Evolutionary conservation across 257 asterid species (phyloP).

Genomic region (Nicotiana sylvestris): DNA sequence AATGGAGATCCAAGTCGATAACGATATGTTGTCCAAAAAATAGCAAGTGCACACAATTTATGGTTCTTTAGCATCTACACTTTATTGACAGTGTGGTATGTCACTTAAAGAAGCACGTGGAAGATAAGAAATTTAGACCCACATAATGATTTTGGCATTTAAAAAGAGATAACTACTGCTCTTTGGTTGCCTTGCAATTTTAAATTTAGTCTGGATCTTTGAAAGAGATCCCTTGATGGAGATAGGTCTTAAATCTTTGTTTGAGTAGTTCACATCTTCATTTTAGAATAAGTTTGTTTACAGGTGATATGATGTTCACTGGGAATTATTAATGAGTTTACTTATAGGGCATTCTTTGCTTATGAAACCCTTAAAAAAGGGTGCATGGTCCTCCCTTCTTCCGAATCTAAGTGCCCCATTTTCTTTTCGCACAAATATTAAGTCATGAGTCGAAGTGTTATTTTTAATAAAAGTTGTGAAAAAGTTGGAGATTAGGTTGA

Average conservation of each 20-base stretch:
- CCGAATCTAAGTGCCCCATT: not conserved
- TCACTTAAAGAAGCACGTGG: not conserved
- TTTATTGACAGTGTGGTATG: not conserved
- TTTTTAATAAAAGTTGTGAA: not conserved
- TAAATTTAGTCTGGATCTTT: not conserved
- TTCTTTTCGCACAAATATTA: not conserved
- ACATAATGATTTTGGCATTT: not conserved
- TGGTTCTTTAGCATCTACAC: not conserved
- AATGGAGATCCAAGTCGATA: not conserved
- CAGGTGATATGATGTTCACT: not conserved
- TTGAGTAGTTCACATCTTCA: not conserved
- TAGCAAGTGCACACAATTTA: not conserved
- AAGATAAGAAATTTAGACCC: too few relatives aligned
- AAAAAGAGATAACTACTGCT: not conserved
- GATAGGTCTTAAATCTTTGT: not conserved
- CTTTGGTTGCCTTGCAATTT: constrained; percentile 3
- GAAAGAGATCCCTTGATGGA: not conserved
- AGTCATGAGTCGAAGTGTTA: not conserved
- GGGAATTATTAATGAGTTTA: not conserved
- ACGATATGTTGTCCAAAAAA: not conserved
- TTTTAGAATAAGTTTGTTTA: constrained; percentile 5
- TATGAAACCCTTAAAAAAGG: not conserved
- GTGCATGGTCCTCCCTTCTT: not conserved
- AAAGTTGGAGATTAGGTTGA: not conserved
- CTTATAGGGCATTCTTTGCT: not conserved